Percentiles rank a stretch among this genome's conserved stretches.
These are phyloP conservation scores for Artemisia annua DNA, from an alignment of 129 eudicot species.

Conservation along the genomic window DNA sequence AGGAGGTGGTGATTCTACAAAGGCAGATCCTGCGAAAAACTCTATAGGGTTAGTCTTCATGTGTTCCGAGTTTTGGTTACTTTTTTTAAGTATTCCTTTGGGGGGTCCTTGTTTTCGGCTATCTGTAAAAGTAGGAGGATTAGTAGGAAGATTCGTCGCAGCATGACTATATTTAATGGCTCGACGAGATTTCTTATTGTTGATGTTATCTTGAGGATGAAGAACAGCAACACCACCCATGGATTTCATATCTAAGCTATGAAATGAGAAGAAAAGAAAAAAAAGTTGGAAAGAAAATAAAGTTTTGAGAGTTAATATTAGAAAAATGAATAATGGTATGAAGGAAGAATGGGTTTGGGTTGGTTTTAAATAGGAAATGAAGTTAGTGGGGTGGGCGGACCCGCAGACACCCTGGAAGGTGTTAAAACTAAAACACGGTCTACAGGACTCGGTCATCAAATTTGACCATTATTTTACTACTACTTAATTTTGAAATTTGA, in stretches of 20 bases:
- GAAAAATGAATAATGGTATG: conserved; percentile 13
- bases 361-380: conserved; percentile 19
- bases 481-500: too few relatives aligned
- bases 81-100: not conserved
- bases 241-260: conserved; percentile 19
- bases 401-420: conserved; percentile 5
- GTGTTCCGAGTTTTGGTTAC: not conserved
- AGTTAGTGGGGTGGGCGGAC: conserved; percentile 5
- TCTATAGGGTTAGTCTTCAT: conserved; percentile 8
- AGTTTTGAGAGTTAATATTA: not conserved
- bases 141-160: not conserved
- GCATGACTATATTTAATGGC: not conserved
- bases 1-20: conserved; percentile 52
- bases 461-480: conserved; percentile 23
- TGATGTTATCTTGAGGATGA: conserved; percentile 40
- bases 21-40: conserved; percentile 52
- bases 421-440: conserved; percentile 16
- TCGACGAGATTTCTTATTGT: conserved; percentile 5
- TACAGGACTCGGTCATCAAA: conserved; percentile 26
- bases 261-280: not conserved
- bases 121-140: conserved; percentile 1
- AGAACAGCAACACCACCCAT: conserved; percentile 47
- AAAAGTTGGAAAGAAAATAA: not conserved
- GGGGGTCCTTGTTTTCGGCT: conserved; percentile 27
- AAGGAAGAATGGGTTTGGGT: not conserved